Evolutionary conservation across 169 alveolate species (phyloP).

Genomic region (Plasmodium berghei): DNA sequence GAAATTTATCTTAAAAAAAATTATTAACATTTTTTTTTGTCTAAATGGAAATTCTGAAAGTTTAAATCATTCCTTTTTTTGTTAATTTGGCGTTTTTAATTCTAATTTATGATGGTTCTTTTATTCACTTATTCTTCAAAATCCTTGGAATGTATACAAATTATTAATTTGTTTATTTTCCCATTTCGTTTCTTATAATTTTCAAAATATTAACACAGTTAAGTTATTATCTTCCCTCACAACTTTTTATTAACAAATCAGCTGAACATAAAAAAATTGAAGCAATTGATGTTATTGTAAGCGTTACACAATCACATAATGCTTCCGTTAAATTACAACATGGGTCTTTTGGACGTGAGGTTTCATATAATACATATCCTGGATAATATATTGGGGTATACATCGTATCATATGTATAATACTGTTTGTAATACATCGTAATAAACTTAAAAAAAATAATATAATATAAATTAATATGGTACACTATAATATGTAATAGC

Average conservation of each 20-base stretch:
- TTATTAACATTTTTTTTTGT: too few species aligned
- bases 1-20: too few species aligned
- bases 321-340: conserved; percentile 64
- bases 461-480: not conserved
- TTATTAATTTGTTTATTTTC: too few species aligned
- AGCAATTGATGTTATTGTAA: conserved; percentile 26
- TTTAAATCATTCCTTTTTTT: too few species aligned
- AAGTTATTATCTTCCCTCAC: conserved; percentile 17
- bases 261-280: conserved; percentile 40
- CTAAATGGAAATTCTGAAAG: too few species aligned
- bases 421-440: conserved; percentile 61
- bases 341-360: conserved; percentile 21
- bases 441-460: conserved; percentile 10
- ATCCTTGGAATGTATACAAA: too few species aligned
- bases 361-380: conserved; percentile 45
- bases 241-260: conserved; percentile 37
- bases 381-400: conserved; percentile 38
- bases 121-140: too few species aligned
- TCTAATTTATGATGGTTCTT: too few species aligned
- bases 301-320: conserved; percentile 31
- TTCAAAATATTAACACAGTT: too few species aligned
- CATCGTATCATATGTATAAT: conserved; percentile 42
- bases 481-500: too few species aligned
- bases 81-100: too few species aligned
- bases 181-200: too few species aligned